Evolutionary conservation across 2,329 filamentous ascomycete genomes (phyloP).

Genomic region (Cladosporium sp.): DNA sequence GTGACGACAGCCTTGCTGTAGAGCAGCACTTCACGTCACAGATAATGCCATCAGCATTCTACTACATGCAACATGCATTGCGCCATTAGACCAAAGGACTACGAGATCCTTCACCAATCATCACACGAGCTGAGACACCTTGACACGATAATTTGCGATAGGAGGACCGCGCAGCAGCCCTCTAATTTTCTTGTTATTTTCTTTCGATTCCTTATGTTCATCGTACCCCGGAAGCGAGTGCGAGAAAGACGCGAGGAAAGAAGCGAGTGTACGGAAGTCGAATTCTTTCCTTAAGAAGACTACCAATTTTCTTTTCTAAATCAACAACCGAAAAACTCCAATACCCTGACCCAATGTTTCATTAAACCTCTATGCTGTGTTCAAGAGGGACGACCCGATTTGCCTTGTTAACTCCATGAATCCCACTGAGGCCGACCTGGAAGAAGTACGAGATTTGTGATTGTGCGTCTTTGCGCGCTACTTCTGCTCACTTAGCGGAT

Average conservation of each 20-base stretch:
- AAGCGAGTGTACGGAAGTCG: background rate
- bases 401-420: background rate
- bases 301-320: slow-evolving; percentile 2
- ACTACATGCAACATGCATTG: too few relatives aligned
- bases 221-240: background rate
- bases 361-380: slow-evolving; percentile 7
- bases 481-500: slow-evolving; percentile 24
- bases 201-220: background rate
- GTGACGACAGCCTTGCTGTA: background rate
- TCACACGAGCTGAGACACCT: too few relatives aligned
- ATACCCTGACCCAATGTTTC: background rate
- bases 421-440: background rate
- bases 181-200: background rate
- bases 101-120: too few relatives aligned
- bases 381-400: background rate
- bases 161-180: background rate
- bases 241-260: background rate
- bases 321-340: background rate
- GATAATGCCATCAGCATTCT: too few relatives aligned
- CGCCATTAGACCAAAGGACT: too few relatives aligned
- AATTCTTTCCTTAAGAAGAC: background rate
- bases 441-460: slow-evolving; percentile 2
- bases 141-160: too few relatives aligned
- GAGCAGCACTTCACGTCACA: too few relatives aligned
- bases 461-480: background rate